phyloP scores from a whole-genome alignment of 768 basidiomycete genomes.

The Phaffia tasmanica region DNA sequence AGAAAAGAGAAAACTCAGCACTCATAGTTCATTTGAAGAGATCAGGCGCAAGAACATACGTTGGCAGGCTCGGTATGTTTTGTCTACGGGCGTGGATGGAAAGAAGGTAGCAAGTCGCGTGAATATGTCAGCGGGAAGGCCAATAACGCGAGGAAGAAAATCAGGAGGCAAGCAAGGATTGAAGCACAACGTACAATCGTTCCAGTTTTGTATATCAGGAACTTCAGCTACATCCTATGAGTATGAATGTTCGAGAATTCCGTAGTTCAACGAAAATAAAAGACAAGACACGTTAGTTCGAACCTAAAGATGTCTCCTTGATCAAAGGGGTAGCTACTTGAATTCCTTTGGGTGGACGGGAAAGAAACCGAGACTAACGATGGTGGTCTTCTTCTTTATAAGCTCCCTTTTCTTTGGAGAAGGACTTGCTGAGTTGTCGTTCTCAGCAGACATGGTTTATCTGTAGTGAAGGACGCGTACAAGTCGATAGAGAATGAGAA shows the following conservation, averaged over 20 bases:
- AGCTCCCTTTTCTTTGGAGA: too few species aligned
- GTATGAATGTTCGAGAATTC: too few species aligned
- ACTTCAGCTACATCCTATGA: not conserved
- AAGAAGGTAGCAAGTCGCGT: not conserved
- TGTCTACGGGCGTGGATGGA: not conserved
- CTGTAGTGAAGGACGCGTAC: too few species aligned
- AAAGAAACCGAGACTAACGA: too few species aligned
- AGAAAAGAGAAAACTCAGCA: not conserved
- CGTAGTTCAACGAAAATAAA: not conserved
- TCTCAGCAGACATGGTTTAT: too few species aligned
- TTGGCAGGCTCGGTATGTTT: conserved; percentile 6
- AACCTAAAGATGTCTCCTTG: too few species aligned
- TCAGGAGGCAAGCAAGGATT: too few species aligned
- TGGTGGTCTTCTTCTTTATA: too few species aligned
- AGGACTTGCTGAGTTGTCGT: too few species aligned
- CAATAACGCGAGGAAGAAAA: not conserved
- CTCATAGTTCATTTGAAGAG: not conserved
- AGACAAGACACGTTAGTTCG: not conserved
- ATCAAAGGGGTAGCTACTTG: too few species aligned
- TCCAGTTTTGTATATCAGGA: not conserved
- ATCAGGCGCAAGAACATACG: not conserved
- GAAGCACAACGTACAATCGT: not conserved
- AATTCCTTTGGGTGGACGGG: too few species aligned
- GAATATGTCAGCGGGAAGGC: not conserved
- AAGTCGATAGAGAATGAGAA: too few species aligned